These are phyloP conservation scores for Kappamyces sp. DNA, from an alignment of 192 early-diverging fungal genomes.

Conservation along the genomic window DNA sequence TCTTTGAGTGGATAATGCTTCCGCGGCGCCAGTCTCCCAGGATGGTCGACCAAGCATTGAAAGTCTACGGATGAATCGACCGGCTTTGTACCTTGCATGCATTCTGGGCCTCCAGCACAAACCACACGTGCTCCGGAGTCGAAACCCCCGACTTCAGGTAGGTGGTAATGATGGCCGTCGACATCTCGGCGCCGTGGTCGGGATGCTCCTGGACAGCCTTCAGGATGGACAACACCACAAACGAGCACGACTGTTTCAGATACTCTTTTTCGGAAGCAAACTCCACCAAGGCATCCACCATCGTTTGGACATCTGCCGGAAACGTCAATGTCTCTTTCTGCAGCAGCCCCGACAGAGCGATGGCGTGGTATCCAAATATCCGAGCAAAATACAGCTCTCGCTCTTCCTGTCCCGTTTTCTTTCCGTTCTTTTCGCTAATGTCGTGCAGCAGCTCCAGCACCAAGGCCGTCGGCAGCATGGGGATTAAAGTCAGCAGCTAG, in stretches of 20 bases:
- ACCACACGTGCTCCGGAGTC: constrained; percentile 43
- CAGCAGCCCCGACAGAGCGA: constrained; percentile 74
- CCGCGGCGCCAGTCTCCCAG: constrained; percentile 26
- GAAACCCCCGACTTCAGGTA: constrained; percentile 29
- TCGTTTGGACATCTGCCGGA: constrained; percentile 61
- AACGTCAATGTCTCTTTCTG: constrained; percentile 53
- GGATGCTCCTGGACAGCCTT: constrained; percentile 11
- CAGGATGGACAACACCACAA: constrained; percentile 55
- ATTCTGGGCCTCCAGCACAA: constrained; percentile 34
- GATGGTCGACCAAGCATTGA: constrained; percentile 18
- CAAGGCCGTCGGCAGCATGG: constrained; percentile 35
- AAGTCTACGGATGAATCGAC: too few species aligned
- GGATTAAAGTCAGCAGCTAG: not conserved
- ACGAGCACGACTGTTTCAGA: constrained; percentile 70
- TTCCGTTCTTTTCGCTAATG: constrained; percentile 53
- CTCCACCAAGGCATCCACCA: constrained; percentile 62
- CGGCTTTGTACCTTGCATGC: not conserved
- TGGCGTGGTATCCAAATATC: constrained; percentile 80
- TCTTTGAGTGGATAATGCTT: constrained; percentile 23
- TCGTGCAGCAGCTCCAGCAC: constrained; percentile 67
- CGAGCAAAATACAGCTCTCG: constrained; percentile 85
- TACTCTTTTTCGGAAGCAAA: constrained; percentile 73
- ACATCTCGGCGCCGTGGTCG: constrained; percentile 22
- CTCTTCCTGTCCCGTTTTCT: constrained; percentile 62
- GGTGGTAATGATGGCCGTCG: constrained; percentile 4